Percentiles rank a stretch among this genome's conserved stretches.
These are phyloP conservation scores for Tuber aestivum DNA, from an alignment of 495 filamentous ascomycete species.

Conservation along the genomic window DNA sequence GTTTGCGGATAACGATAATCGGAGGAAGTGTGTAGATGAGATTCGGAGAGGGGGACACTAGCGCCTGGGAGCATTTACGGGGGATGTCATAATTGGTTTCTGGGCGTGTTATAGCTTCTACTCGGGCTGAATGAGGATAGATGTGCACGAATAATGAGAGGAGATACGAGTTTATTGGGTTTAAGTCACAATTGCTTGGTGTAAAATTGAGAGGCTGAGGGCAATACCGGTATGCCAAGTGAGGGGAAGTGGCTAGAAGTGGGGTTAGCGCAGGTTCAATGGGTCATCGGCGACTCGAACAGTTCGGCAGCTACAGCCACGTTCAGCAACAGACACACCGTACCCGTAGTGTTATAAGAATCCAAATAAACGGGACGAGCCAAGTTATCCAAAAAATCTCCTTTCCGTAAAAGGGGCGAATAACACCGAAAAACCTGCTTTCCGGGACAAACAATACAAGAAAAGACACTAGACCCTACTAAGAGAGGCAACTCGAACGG, in stretches of 20 bases:
- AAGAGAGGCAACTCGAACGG: neutral
- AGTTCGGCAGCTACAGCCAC: neutral
- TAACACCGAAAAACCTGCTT: neutral
- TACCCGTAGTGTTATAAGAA: neutral
- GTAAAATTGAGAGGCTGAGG: neutral
- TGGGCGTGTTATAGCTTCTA: neutral
- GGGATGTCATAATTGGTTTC: neutral
- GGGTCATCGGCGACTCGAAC: neutral
- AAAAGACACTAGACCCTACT: neutral
- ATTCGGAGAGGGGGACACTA: conserved; percentile 47
- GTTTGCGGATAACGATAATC: conserved; percentile 80
- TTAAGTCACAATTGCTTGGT: neutral
- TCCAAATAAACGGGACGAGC: neutral
- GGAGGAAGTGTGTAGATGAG: conserved; percentile 69
- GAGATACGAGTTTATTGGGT: neutral
- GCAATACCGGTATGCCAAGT: neutral
- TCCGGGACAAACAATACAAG: neutral
- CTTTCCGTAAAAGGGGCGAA: neutral
- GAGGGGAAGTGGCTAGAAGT: neutral
- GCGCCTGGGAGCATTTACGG: neutral
- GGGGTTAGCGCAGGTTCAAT: neutral
- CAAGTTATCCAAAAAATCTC: neutral
- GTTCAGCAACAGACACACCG: no score
- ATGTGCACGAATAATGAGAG: neutral
- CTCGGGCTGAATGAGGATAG: neutral